Evolutionary conservation across 805 yeast genomes (phyloP).

Genomic region (Candida glaebosa): DNA sequence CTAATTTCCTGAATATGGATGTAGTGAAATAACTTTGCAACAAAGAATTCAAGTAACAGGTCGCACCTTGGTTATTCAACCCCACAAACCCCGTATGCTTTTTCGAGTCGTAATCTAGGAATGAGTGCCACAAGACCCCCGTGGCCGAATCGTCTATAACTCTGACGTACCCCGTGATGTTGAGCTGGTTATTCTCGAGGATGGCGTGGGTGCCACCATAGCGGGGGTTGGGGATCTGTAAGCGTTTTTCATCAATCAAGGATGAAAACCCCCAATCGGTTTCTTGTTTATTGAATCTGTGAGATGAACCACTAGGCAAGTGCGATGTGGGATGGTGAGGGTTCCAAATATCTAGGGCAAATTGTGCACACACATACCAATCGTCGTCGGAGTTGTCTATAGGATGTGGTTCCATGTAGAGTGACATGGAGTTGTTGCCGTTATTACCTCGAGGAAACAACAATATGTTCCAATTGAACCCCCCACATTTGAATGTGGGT

Average conservation of each 20-base stretch:
- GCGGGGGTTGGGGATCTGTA: slow-evolving; percentile 26
- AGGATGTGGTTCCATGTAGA: slow-evolving; percentile 77
- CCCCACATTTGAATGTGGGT: slow-evolving; percentile 54
- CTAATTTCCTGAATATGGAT: slow-evolving; percentile 73
- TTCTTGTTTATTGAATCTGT: slow-evolving; percentile 70
- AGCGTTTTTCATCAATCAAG: slow-evolving; percentile 52
- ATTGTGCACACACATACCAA: slow-evolving; percentile 92
- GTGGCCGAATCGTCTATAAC: slow-evolving; percentile 82
- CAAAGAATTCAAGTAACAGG: slow-evolving; percentile 91
- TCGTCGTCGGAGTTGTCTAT: slow-evolving; percentile 38
- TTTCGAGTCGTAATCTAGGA: slow-evolving; percentile 80
- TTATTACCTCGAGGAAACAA: slow-evolving; percentile 77
- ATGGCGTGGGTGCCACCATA: slow-evolving; percentile 25
- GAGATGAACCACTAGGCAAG: slow-evolving; percentile 62
- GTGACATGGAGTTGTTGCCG: slow-evolving; percentile 51
- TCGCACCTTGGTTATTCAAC: slow-evolving; percentile 94
- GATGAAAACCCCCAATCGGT: slow-evolving; percentile 96
- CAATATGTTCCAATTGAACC: slow-evolving; percentile 63
- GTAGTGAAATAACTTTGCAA: slow-evolving; percentile 90
- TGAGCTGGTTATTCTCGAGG: slow-evolving; percentile 53
- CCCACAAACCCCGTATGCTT: slow-evolving; percentile 89
- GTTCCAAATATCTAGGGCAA: slow-evolving; percentile 79
- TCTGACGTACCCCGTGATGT: slow-evolving; percentile 73
- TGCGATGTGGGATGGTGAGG: slow-evolving; percentile 66
- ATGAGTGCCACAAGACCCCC: slow-evolving; percentile 92